A percentile compares a stretch with the other conserved stretches of the same genome.
phyloP scores from a whole-genome alignment of 2,329 filamentous ascomycete species.

The Ophiostoma montium region DNA sequence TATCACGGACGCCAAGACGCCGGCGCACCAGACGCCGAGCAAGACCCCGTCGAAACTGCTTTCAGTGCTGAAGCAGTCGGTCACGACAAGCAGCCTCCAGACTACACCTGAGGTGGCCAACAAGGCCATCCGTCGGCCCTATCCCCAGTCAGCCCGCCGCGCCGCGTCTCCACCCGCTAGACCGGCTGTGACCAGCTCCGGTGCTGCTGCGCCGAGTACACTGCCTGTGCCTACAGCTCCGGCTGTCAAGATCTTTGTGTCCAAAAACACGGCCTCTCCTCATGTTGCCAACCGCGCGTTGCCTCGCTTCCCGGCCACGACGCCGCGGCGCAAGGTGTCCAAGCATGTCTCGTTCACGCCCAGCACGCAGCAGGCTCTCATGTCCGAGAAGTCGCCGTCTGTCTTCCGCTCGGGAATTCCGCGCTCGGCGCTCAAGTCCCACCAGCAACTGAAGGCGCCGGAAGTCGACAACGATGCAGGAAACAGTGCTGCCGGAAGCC shows the following conservation, averaged over 20 bases:
- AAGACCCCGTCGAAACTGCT: slow-evolving; percentile 27
- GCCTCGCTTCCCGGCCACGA: slow-evolving; percentile 41
- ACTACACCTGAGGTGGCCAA: neutral
- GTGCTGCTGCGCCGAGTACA: slow-evolving; percentile 30
- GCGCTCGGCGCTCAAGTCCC: slow-evolving; percentile 26
- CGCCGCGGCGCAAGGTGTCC: slow-evolving; percentile 48
- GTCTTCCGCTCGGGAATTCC: slow-evolving; percentile 36
- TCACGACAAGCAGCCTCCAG: slow-evolving; percentile 32
- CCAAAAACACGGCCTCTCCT: slow-evolving; percentile 32
- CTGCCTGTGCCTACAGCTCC: slow-evolving; percentile 30
- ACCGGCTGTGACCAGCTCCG: neutral
- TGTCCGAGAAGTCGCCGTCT: slow-evolving; percentile 39
- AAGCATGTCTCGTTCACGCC: slow-evolving; percentile 76
- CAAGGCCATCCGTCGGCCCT: slow-evolving; percentile 10
- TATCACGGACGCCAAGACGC: slow-evolving; percentile 37
- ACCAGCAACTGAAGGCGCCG: slow-evolving; percentile 6
- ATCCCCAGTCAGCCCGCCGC: neutral
- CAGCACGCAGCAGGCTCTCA: slow-evolving; percentile 40
- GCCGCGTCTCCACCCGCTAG: slow-evolving; percentile 6
- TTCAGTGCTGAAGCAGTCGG: slow-evolving; percentile 33
- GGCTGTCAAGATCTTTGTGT: slow-evolving; percentile 13
- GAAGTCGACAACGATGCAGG: neutral
- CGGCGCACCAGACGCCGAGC: slow-evolving; percentile 38
- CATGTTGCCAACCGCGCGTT: slow-evolving; percentile 37
- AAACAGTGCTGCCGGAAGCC: neutral